Conservation (phyloP, 176 grass and related monocot genomes). For the Bonia amplexicaulis region DNA sequence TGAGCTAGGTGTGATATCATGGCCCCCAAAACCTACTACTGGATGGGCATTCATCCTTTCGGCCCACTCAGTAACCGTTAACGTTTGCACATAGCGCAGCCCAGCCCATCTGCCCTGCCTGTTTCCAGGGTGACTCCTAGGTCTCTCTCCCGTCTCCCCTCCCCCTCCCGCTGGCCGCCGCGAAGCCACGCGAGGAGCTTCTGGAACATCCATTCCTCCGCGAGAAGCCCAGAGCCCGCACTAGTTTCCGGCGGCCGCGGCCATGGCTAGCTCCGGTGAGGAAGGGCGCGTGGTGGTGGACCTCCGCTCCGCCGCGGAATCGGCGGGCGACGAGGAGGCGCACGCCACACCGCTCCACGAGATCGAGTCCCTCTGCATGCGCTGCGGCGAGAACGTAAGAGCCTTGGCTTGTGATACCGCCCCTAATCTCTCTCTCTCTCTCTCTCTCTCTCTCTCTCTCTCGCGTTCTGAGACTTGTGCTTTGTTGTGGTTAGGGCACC, state of each 20-base stretch:
- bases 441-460: neutral
- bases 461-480: neutral
- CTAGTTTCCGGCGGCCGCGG: neutral
- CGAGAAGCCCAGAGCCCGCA: neutral
- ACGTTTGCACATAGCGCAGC: neutral
- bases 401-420: neutral
- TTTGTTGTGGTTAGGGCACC: constrained; percentile 42
- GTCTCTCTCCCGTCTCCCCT: neutral
- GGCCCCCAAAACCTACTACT: neutral
- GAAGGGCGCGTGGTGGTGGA: constrained; percentile 44
- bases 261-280: constrained; percentile 54
- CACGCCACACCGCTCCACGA: constrained; percentile 60
- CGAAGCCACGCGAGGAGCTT: constrained; percentile 20
- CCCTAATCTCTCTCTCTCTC: neutral
- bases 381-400: constrained; percentile 81
- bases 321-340: constrained; percentile 37
- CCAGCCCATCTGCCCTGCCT: neutral
- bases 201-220: neutral
- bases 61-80: neutral
- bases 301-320: constrained; percentile 65
- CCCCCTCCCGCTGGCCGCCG: constrained; percentile 4
- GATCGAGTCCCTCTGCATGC: constrained; percentile 97
- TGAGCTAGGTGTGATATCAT: too few species aligned
- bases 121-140: constrained; percentile 29
- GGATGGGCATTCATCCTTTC: neutral